Evolutionary conservation across 179 eudicot genomes (phyloP), one percentile per base, ranked within the genome.

Genomic region (Silene vulgaris): DNA sequence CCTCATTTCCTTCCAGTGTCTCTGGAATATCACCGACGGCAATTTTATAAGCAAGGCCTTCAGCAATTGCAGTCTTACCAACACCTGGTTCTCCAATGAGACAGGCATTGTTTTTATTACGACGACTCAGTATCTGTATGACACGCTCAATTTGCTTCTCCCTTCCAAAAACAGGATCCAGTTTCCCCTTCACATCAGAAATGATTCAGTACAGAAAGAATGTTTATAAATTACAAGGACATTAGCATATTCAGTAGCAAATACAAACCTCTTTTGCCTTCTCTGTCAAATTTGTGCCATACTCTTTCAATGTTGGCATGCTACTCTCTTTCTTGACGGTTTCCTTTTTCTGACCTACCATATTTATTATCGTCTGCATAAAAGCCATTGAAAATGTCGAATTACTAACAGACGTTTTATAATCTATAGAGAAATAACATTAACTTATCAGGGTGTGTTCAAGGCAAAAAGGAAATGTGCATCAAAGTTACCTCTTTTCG

Each of bases 11-110:
- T 74, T 88, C 90, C 9, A 95, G 86, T 69, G 97, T 87, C 81
- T 95, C 99, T 32, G 99, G 97, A 80, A 93, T 95, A 86, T 92
- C 97, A 59, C 91, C 96, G 29, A 4, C 82, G 54, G 97, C 90
- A 74, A 95, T 95, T 72, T 86, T 81, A 73, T 88, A 95, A 64
- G 99, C 99, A 9, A 95, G 91, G 16, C 99, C 99, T 81, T 95
- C 99, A 0, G 97, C 99, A 81, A 90, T 93, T n/a, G 97, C 95
- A 32, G 99, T 95, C 80, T 90, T 95, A 3, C 97, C 99, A 48
- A 95, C 97, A 76, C 99, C 99, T 16, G 99, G 97, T 74, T 95
- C 97, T 63, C 99, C 99, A 79, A 95, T 84, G 63, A 95, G 93
- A 77, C 99, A 95, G 16, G 97, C 97, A 43, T 92, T 95, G 66